Evolutionary conservation across 192 early-diverging fungal genomes (phyloP), one percentile per base, ranked within the genome.

Genomic region (Coemansia sp.): DNA sequence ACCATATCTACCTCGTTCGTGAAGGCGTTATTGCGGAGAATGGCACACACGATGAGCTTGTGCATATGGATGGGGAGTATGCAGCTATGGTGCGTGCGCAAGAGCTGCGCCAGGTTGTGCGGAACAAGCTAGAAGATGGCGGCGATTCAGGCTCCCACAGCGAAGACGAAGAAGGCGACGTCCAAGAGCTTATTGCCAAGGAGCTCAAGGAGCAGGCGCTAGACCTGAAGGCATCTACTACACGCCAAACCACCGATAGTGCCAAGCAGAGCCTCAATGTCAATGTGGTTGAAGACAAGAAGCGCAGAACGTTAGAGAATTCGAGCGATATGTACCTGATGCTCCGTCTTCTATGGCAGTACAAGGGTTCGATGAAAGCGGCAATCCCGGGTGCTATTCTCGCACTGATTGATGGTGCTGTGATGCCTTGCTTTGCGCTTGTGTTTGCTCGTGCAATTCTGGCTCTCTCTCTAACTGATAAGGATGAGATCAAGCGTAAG

Each of bases 1-100:
- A 95, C 82, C 62, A 88, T 42, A 98, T 98, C 71, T 89, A 94
- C 19, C 93, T 95, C 5, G 89, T 96, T 73, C 78, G 88, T 72
- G 66, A 88, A 56, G 92, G 92, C 62, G 71, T 84, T 40, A 69
- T 93, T 22, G 80, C 89, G 3, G 92, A 95, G 74, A 72, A 84
- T 51, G 96, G 96, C 12, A 89, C 86, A 2, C 94, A 95, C 75
- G 82, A 89, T 52, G 89, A 94, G 63, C 82, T 98, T 43, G 71
- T 95, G 45, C 76, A 70, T 10, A 52, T 55, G 19, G 86, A 86
- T 3, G 80, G 85, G 36, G 90, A 91, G 73, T 84, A 77, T 18
- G 73, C 73, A 11, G 63, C 56, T 12, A 76, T 84, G 82, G 77
- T 84, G 90, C 22, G 88, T 76, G 45, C 95, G 90, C 76, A 90